These are phyloP conservation scores for Backusella westeae DNA, from an alignment of 192 early-diverging fungal genomes.

Conservation along the genomic window DNA sequence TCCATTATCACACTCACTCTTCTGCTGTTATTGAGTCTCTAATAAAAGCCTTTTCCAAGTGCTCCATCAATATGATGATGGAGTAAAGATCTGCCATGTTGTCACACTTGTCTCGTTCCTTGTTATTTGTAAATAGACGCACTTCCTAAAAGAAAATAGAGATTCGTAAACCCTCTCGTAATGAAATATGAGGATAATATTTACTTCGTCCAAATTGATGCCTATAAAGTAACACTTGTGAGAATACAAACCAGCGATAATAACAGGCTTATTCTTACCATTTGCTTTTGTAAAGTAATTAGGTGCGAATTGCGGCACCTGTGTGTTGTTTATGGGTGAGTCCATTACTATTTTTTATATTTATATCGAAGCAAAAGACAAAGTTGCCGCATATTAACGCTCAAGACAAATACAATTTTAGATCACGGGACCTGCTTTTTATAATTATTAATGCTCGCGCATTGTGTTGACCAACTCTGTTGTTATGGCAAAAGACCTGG, in stretches of 20 bases:
- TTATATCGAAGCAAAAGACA: neutral
- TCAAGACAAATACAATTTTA: neutral
- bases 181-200: too few species aligned
- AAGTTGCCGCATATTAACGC: neutral
- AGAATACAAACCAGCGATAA: neutral
- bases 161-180: neutral
- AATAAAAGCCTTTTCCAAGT: conserved; percentile 91
- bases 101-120: conserved; percentile 89
- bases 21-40: conserved; percentile 77
- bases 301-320: conserved; percentile 17
- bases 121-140: conserved; percentile 74
- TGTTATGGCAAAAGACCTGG: too few species aligned
- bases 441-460: too few species aligned
- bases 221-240: neutral
- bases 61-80: conserved; percentile 89
- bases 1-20: conserved; percentile 51
- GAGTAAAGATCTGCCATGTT: conserved; percentile 91
- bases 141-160: conserved; percentile 53
- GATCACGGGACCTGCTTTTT: neutral
- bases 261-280: neutral
- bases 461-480: too few species aligned
- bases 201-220: conserved; percentile 23
- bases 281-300: conserved; percentile 6
- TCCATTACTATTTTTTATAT: neutral
- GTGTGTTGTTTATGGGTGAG: conserved; percentile 4